Base-by-base conservation (phyloP, 352 stramenopile genomes). In the Pilasporangium apinafurcum region DNA sequence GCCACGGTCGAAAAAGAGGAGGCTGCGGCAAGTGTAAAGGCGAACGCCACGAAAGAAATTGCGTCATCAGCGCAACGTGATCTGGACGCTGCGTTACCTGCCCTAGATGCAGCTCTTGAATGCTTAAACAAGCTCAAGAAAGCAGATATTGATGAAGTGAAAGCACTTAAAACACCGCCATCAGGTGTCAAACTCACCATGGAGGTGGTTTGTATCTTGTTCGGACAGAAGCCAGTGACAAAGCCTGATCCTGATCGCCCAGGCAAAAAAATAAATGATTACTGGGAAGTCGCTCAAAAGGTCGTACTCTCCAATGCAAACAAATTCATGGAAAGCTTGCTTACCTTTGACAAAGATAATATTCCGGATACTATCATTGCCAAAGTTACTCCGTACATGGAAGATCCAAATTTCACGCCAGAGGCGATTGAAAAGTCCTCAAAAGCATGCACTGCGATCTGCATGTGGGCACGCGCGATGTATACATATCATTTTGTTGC, bases 291-390 rank as follows among this genome's bases (percentile, higher is more conserved):
- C 4, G 80, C 79, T 0, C 80, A 95, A 44, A 95, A 96, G 22
- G 70, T 92, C 9, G 72, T 97, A 44, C 67, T 97, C 4, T 88
- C 72, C n/a, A 95, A 97, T 50, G 83, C 86, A 25, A 95, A 95
- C 53, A 93, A 91, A 37, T 96, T 97, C 45, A 78, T 96, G 65
- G 76, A 95, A 34, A 92, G 74, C 17, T 47, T 96, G 16, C 51
- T 96, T 25, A 71, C 72, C 6, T 96, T 96, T 36, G 88, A 97
- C 62, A 97, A 97, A 51, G 88, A 97, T 48, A 96, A 97, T 48
- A 97, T 97, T 29, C 81, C 85, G 0, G 85, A 96, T 40, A 72
- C 73, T 7, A 92, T 96, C 44, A 86, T 96, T 29, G 43, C 62
- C 8, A 93, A 90, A 45, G 76, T 91, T 2, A 44, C 63, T 0